Base-by-base conservation (phyloP, 2,329 filamentous ascomycete genomes). In the Macrophomina phaseolina region DNA sequence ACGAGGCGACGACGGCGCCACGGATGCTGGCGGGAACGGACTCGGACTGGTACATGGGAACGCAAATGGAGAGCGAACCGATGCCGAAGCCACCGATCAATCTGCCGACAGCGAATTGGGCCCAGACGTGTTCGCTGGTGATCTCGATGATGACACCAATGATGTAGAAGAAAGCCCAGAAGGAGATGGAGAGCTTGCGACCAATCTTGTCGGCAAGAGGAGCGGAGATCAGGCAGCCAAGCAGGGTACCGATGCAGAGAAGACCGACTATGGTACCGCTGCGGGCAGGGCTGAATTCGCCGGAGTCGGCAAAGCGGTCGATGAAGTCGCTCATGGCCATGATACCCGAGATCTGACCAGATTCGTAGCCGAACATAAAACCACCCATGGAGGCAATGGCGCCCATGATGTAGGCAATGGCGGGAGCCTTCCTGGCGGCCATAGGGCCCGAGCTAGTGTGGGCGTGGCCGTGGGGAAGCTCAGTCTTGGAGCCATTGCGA, bases 11-110 rank as follows among this genome's bases (percentile, higher is more conserved):
- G 51, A 90, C 84, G 40, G 86, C 84, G 70, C 88, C 88, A 70
- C 88, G 86, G 68, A 90, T 88, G 71, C 87, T 83, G 18, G 83
- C 82, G 4, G 89, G 89, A 1, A 86, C 83, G 63, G 83, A 87
- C 73, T 91, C 89, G 48, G 86, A 86, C 76, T 90, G 88, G 76
- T 88, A 90, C 83, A 90, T 87, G 67, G 89, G 88, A 2, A 90
- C 87, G 42, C 87, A 82, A 40, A 90, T 85, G 8, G 78, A 80
- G 18, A 82, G 73, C n/a, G 76, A 75, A 40, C 80, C 80, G 45
- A 82, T 78, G 52, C 80, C 80, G 8, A 82, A 68, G 71, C 80
- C 80, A 53, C 78, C 78, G 32, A 81, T 73, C 40, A 80, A 75
- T 60, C 80, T 77, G 28, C 80, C 80, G n/a, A 81, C 71, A 76